These are phyloP conservation scores for Gynandropsis gynandra DNA, from an alignment of 345 rosid species.

Conservation along the genomic window DNA sequence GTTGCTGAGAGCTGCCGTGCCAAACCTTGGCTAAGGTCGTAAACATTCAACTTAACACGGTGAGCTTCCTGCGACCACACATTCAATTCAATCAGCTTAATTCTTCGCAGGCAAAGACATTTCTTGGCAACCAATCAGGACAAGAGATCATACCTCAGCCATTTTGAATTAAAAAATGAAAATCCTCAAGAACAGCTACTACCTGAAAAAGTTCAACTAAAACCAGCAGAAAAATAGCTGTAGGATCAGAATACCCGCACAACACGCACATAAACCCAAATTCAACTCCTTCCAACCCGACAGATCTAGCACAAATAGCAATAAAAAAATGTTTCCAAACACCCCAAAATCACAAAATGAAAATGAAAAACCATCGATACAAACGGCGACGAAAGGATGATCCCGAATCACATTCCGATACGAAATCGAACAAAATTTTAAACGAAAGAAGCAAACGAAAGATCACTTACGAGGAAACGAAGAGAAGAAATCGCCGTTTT, in stretches of 20 bases:
- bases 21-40: slow-evolving; percentile 90
- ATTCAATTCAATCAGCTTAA: neutral
- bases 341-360: neutral
- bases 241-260: neutral
- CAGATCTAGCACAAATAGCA: too few relatives aligned
- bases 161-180: slow-evolving; percentile 19
- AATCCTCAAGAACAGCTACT: slow-evolving; percentile 4
- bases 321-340: too few relatives aligned
- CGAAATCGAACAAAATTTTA: slow-evolving; percentile 5
- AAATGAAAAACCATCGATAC: slow-evolving; percentile 3
- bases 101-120: neutral
- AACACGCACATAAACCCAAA: neutral
- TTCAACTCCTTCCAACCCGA: neutral
- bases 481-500: slow-evolving; percentile 2
- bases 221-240: neutral
- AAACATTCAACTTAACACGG: slow-evolving; percentile 64
- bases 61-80: slow-evolving; percentile 57
- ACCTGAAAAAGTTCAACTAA: slow-evolving; percentile 2
- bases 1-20: slow-evolving; percentile 80
- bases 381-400: neutral
- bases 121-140: neutral
- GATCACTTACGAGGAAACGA: slow-evolving; percentile 19
- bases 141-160: slow-evolving; percentile 54
- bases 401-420: neutral
- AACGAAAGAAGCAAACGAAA: neutral